Evolutionary conservation across 192 early-diverging fungal species (phyloP).

Genomic region (Funneliformis geosporum): DNA sequence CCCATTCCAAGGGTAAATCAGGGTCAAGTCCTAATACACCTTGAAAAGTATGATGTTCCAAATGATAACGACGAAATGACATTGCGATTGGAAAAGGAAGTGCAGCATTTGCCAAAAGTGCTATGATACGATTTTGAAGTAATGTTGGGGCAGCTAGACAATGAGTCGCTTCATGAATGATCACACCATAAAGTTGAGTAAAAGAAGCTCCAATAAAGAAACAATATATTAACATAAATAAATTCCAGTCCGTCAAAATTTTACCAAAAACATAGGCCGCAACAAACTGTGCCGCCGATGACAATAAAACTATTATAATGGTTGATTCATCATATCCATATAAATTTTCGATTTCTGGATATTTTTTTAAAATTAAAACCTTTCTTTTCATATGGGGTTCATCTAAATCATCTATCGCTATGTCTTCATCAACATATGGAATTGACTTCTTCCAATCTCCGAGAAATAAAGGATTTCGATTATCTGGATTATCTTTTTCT

Average conservation of each 20-base stretch:
- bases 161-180: slow-evolving; percentile 95
- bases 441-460: slow-evolving; percentile 84
- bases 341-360: slow-evolving; percentile 87
- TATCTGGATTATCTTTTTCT: slow-evolving; percentile 41
- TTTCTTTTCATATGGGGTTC: slow-evolving; percentile 94
- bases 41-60: slow-evolving; percentile 97
- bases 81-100: slow-evolving; percentile 79
- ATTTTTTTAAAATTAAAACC: slow-evolving; percentile 79
- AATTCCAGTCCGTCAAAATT: slow-evolving; percentile 64
- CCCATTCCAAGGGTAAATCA: slow-evolving; percentile 88
- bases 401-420: slow-evolving; percentile 84
- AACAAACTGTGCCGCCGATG: slow-evolving; percentile 71
- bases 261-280: slow-evolving; percentile 80
- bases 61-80: slow-evolving; percentile 85
- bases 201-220: slow-evolving; percentile 85
- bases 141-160: slow-evolving; percentile 72
- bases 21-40: slow-evolving; percentile 92
- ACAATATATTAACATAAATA: slow-evolving; percentile 64
- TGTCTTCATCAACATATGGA: slow-evolving; percentile 68
- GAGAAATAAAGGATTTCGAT: slow-evolving; percentile 74
- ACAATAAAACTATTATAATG: slow-evolving; percentile 64
- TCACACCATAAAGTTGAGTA: slow-evolving; percentile 78
- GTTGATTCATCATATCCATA: slow-evolving; percentile 84
- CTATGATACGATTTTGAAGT: slow-evolving; percentile 79
- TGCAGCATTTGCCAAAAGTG: slow-evolving; percentile 81